A percentile compares a stretch with the other conserved stretches of the same genome.
phyloP scores from a whole-genome alignment of 2,329 filamentous ascomycete species.

The Aureobasidium leucospermi region DNA sequence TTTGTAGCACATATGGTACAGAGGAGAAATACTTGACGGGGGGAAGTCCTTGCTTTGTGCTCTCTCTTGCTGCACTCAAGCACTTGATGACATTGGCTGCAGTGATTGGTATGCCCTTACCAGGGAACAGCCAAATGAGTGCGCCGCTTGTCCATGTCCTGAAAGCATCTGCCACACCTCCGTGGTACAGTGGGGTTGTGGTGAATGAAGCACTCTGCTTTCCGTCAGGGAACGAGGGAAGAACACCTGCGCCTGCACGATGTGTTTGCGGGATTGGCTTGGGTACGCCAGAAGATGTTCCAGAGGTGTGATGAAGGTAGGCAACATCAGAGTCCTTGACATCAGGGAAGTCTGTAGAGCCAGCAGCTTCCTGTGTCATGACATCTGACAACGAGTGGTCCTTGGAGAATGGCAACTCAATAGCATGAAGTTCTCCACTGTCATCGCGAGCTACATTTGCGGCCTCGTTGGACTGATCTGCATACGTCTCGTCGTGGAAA shows the following conservation, averaged over 20 bases:
- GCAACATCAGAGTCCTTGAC: slow-evolving; percentile 38
- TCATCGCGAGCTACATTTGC: slow-evolving; percentile 16
- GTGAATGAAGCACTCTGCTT: slow-evolving; percentile 49
- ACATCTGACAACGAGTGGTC: neutral
- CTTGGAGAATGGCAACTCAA: slow-evolving; percentile 16
- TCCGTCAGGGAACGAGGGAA: slow-evolving; percentile 40
- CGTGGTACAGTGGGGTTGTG: slow-evolving; percentile 59
- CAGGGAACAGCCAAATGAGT: slow-evolving; percentile 56
- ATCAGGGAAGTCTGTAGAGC: neutral
- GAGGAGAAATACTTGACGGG: slow-evolving; percentile 53
- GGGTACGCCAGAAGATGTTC: slow-evolving; percentile 55
- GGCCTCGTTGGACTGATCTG: slow-evolving; percentile 27
- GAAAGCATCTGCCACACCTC: slow-evolving; percentile 56
- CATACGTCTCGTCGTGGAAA: slow-evolving; percentile 39
- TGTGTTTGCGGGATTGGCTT: slow-evolving; percentile 57
- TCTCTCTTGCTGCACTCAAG: slow-evolving; percentile 32
- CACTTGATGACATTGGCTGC: slow-evolving; percentile 45
- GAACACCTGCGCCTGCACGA: slow-evolving; percentile 46
- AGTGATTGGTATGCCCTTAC: slow-evolving; percentile 50
- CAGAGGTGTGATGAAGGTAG: slow-evolving; percentile 58
- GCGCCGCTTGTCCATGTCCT: slow-evolving; percentile 54
- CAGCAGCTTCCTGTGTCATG: neutral
- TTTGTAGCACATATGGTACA: slow-evolving; percentile 52
- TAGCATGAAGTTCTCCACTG: slow-evolving; percentile 13
- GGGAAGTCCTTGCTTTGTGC: slow-evolving; percentile 20